phyloP scores from a whole-genome alignment of 768 basidiomycete species.

The Pleurotus platypus region DNA sequence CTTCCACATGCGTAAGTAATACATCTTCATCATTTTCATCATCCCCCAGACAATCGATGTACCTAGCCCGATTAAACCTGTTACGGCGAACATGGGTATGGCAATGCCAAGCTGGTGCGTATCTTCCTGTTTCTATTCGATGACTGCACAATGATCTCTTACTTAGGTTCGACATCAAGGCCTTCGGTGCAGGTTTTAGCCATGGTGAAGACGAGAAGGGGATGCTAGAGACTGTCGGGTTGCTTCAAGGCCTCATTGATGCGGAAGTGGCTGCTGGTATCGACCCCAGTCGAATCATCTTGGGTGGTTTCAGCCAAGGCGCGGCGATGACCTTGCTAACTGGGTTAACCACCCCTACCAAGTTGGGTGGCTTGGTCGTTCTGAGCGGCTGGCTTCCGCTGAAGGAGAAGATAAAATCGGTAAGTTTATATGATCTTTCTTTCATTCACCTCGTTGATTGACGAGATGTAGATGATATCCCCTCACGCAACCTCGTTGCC shows the following conservation, averaged over 20 bases:
- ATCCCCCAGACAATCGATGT: too few species aligned
- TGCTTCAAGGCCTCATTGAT: conserved; percentile 36
- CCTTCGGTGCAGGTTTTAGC: background rate
- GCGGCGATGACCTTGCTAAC: conserved; percentile 40
- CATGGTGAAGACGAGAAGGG: conserved; percentile 31
- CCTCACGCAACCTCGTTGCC: conserved; percentile 12
- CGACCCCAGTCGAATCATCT: conserved; percentile 35
- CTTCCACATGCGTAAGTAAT: conserved; percentile 73
- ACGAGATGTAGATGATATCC: conserved; percentile 12
- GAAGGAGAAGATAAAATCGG: conserved; percentile 35
- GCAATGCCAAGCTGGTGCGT: conserved; percentile 73
- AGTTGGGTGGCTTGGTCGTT: conserved; percentile 35
- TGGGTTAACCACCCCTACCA: conserved; percentile 31
- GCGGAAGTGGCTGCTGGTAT: conserved; percentile 38
- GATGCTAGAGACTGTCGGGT: conserved; percentile 30
- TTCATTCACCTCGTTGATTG: background rate
- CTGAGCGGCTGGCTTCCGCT: conserved; percentile 44
- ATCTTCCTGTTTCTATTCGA: background rate
- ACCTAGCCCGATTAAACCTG: conserved; percentile 48
- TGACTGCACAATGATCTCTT: background rate
- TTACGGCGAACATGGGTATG: conserved; percentile 75
- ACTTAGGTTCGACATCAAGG: conserved; percentile 4
- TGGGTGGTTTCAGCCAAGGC: conserved; percentile 51
- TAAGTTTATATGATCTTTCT: conserved; percentile 11
- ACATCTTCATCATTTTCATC: background rate